Percentiles rank a stretch among this genome's conserved stretches.
Evolutionary conservation across 73 alveolate species (phyloP).

Genomic region (Paramecium sexaurelia): DNA sequence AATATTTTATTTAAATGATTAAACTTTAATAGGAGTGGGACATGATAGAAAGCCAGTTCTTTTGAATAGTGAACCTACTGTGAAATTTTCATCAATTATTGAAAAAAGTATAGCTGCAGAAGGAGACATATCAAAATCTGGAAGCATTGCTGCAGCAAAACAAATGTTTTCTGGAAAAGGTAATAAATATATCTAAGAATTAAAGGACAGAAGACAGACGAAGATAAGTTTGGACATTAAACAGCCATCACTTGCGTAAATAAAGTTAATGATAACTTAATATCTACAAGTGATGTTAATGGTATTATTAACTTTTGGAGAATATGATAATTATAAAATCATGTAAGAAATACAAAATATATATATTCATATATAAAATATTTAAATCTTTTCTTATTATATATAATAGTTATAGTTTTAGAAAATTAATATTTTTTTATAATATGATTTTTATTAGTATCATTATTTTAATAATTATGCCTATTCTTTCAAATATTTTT

Average conservation of each 20-base stretch:
- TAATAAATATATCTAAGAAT: not conserved
- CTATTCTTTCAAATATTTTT: slow-evolving; percentile 8
- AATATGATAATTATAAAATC: slow-evolving; percentile 1
- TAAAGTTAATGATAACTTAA: not conserved
- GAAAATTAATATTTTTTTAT: not conserved
- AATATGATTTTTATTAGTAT: not conserved
- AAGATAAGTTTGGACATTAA: slow-evolving; percentile 6
- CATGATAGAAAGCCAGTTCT: slow-evolving; percentile 15
- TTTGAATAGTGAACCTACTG: not conserved
- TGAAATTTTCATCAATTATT: not conserved
- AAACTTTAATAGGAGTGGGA: not conserved
- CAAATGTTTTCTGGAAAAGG: slow-evolving; percentile 3
- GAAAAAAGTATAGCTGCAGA: not conserved
- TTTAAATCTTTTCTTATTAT: not conserved
- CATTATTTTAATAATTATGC: slow-evolving; percentile 54
- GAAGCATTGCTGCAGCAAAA: not conserved
- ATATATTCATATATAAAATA: not conserved
- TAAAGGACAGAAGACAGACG: not conserved
- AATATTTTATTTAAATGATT: not conserved
- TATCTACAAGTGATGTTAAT: slow-evolving; percentile 56
- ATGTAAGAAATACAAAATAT: not conserved
- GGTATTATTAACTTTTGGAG: slow-evolving; percentile 43
- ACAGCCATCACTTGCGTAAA: slow-evolving; percentile 6
- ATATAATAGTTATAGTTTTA: too few relatives aligned
- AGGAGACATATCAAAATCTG: not conserved